These are phyloP conservation scores for Microdochium trichocladiopsis DNA, from an alignment of 2,329 filamentous ascomycete species.

Conservation along the genomic window DNA sequence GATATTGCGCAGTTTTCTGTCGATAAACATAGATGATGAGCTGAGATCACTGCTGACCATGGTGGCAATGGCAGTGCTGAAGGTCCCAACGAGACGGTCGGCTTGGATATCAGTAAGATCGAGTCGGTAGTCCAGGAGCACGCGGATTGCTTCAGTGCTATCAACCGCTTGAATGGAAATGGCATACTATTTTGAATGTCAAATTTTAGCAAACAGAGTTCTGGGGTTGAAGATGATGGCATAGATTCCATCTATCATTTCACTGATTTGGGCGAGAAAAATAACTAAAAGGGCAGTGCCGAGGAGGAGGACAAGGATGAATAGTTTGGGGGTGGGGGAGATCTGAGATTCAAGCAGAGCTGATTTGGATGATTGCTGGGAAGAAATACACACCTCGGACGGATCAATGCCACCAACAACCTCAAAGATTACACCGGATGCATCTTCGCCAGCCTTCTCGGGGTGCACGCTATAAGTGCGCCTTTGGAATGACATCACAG, in stretches of 20 bases:
- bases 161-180: not conserved
- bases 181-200: not conserved
- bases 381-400: not conserved
- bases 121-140: not conserved
- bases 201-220: too few relatives aligned
- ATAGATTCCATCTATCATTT: too few relatives aligned
- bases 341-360: too few relatives aligned
- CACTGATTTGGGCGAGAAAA: too few relatives aligned
- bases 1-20: not conserved
- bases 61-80: not conserved
- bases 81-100: not conserved
- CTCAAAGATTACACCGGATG: not conserved
- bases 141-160: not conserved
- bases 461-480: not conserved
- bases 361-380: too few relatives aligned
- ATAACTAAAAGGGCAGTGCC: too few relatives aligned
- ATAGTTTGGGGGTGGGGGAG: too few relatives aligned
- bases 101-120: not conserved
- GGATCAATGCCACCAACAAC: not conserved
- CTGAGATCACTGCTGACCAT: not conserved
- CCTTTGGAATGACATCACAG: slow-evolving; percentile 1
- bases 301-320: too few relatives aligned
- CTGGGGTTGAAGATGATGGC: too few relatives aligned
- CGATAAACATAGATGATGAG: not conserved
- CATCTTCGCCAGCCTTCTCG: not conserved